A percentile compares a stretch with the other conserved stretches of the same genome.
Evolutionary conservation across 495 filamentous ascomycete species (phyloP).

Genomic region (Neurospora sp.): DNA sequence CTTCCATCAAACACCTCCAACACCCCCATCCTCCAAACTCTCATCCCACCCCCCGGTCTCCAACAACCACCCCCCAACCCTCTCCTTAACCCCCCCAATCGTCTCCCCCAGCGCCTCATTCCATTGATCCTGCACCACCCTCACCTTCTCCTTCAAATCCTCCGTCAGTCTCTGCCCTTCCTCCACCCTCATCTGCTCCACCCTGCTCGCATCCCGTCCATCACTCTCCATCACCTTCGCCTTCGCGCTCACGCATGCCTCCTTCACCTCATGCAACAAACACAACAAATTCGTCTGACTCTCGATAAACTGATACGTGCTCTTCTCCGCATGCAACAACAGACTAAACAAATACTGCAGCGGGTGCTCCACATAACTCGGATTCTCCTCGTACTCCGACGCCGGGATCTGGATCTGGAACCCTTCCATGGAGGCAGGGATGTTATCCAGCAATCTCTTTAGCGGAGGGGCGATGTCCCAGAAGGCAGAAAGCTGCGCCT

Average conservation of each 20-base stretch:
- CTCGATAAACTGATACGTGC: constrained; percentile 93
- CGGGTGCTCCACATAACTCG: constrained; percentile 64
- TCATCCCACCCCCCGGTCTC: constrained; percentile 69
- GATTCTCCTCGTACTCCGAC: constrained; percentile 77
- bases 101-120: constrained; percentile 41
- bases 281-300: constrained; percentile 89
- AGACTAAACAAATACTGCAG: constrained; percentile 81
- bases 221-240: constrained; percentile 46
- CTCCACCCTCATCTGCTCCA: constrained; percentile 48
- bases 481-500: constrained; percentile 82
- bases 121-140: constrained; percentile 84
- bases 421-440: constrained; percentile 44
- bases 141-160: constrained; percentile 88
- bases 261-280: constrained; percentile 84
- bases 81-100: constrained; percentile 39
- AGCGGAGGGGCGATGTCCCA: constrained; percentile 94
- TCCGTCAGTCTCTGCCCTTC: constrained; percentile 63
- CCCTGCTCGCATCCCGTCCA: constrained; percentile 44
- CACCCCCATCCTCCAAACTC: constrained; percentile 40
- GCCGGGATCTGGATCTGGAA: constrained; percentile 61
- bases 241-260: constrained; percentile 57
- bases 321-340: constrained; percentile 77
- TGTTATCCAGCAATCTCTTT: constrained; percentile 61
- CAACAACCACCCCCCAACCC: constrained; percentile 55
- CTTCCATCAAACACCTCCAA: constrained; percentile 27